Evolutionary conservation across 108 stramenopile species (phyloP), one percentile per base, ranked within the genome.

Genomic region (Schizochytrium sp.): DNA sequence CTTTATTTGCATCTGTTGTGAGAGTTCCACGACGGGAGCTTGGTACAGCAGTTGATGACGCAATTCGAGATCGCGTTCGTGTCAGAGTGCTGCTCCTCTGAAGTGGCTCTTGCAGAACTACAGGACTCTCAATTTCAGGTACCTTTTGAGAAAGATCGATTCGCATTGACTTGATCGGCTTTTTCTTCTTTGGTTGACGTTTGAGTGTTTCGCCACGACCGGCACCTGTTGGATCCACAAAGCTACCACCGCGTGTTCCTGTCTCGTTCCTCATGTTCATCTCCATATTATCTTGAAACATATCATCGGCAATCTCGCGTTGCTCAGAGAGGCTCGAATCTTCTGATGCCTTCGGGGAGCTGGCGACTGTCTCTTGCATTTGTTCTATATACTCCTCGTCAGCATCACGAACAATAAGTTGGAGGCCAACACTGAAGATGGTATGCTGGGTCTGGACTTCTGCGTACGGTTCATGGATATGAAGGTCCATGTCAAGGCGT

Each of bases 231-330:
- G 64, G 12, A 44, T 69, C 64, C 2, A 44, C 64, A 3, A 69
- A 69, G 2, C 15, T 69, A 8, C 64, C 64, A 38, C 64, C 64
- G 2, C 44, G 12, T 7, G 42, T 38, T 10, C 64, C 64, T 44
- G 64, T 69, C 64, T 69, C 64, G 1, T 38, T 44, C 42, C 64
- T 38, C 15, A 69, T 44, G 15, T 69, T 69, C 12, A 69, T 38
- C 64, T 69, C 64, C 64, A 69, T 69, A 44, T 69, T 69, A 8
- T 69, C 64, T 15, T 3, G 64, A 15, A 69, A 69, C 42, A 69
- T 38, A 7, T 1, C 28, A 7, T 69, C 64, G 42, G 64, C 64
- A 44, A 69, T 8, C 64, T 69, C 64, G 19, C 64, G 64, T 44
- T 69, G 64, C 12, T 15, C 5, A 8, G 10, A 38, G 64, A 69